A percentile compares a stretch with the other conserved stretches of the same genome.
phyloP scores from a whole-genome alignment of 768 basidiomycete genomes.

The Lactarius pseudohatsudake region DNA sequence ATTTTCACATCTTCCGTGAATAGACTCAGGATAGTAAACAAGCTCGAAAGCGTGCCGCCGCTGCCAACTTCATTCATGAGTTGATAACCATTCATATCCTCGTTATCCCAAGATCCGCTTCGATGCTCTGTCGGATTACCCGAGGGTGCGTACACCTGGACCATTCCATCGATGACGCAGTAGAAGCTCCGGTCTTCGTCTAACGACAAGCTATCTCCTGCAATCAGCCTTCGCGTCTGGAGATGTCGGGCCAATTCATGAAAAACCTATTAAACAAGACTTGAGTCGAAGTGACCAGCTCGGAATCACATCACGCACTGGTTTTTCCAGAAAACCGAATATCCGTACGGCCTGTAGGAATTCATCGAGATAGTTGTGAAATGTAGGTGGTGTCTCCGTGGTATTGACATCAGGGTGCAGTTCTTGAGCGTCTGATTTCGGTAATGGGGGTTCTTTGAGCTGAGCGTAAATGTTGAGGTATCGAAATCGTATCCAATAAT shows the following conservation, averaged over 20 bases:
- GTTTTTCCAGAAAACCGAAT: slow-evolving; percentile 97
- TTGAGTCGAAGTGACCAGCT: not conserved
- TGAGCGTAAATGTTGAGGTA: slow-evolving; percentile 75
- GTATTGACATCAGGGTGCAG: slow-evolving; percentile 91
- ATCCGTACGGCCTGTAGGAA: slow-evolving; percentile 95
- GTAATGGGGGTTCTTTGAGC: slow-evolving; percentile 77
- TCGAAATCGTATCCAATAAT: slow-evolving; percentile 83
- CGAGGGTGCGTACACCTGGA: slow-evolving; percentile 85
- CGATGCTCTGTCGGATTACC: slow-evolving; percentile 49
- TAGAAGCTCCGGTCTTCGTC: slow-evolving; percentile 95
- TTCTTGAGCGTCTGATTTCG: slow-evolving; percentile 81
- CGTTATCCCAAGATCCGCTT: slow-evolving; percentile 71
- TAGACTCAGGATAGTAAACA: slow-evolving; percentile 94
- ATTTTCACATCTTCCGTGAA: slow-evolving; percentile 95
- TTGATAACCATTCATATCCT: slow-evolving; percentile 94
- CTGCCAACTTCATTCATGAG: slow-evolving; percentile 94
- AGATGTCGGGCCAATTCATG: slow-evolving; percentile 96
- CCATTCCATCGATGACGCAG: slow-evolving; percentile 96
- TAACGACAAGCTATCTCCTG: slow-evolving; percentile 90
- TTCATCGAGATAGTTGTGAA: slow-evolving; percentile 97
- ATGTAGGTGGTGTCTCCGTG: slow-evolving; percentile 66
- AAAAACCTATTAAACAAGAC: slow-evolving; percentile 61
- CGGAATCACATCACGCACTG: slow-evolving; percentile 52
- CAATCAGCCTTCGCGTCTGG: slow-evolving; percentile 92
- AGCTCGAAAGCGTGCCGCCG: slow-evolving; percentile 91